Percentiles rank a stretch among this genome's conserved stretches.
These are phyloP conservation scores for Fomitopsis schrenkii DNA, from an alignment of 1,284 basidiomycete genomes.

Conservation along the genomic window DNA sequence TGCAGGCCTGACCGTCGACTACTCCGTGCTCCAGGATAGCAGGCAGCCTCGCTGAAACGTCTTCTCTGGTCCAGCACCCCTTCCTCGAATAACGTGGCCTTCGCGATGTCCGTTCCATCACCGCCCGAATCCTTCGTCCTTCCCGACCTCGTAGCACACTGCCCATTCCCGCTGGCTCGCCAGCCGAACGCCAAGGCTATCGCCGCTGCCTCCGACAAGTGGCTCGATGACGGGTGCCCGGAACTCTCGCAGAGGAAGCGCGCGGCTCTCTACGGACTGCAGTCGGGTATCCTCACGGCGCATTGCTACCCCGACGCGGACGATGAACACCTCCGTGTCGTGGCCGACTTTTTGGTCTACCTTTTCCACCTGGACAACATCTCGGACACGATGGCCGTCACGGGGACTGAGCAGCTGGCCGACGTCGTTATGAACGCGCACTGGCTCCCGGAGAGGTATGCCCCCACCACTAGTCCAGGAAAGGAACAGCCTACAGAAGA, in stretches of 20 bases:
- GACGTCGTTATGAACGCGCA: slow-evolving; percentile 35
- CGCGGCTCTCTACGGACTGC: slow-evolving; percentile 50
- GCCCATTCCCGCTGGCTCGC: slow-evolving; percentile 49
- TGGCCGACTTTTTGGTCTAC: slow-evolving; percentile 38
- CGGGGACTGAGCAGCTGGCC: slow-evolving; percentile 28
- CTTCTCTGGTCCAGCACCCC: not conserved
- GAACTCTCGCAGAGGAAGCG: slow-evolving; percentile 36
- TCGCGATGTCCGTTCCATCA: not conserved
- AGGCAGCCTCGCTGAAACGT: not conserved
- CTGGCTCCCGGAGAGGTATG: slow-evolving; percentile 30
- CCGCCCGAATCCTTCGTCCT: slow-evolving; percentile 40
- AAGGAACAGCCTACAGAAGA: slow-evolving; percentile 17
- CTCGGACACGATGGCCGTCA: slow-evolving; percentile 32
- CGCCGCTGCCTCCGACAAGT: slow-evolving; percentile 51
- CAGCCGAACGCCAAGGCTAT: slow-evolving; percentile 51
- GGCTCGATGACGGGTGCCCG: slow-evolving; percentile 56
- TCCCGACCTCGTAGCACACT: slow-evolving; percentile 62
- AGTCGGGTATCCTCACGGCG: slow-evolving; percentile 64
- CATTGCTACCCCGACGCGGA: slow-evolving; percentile 56
- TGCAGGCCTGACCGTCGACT: not conserved
- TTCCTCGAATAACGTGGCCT: not conserved
- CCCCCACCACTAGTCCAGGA: slow-evolving; percentile 18
- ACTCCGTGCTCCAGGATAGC: not conserved
- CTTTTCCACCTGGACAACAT: slow-evolving; percentile 37
- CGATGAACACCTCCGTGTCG: slow-evolving; percentile 53